Base-by-base conservation (phyloP, 495 filamentous ascomycete genomes). In the Podospora sp. region DNA sequence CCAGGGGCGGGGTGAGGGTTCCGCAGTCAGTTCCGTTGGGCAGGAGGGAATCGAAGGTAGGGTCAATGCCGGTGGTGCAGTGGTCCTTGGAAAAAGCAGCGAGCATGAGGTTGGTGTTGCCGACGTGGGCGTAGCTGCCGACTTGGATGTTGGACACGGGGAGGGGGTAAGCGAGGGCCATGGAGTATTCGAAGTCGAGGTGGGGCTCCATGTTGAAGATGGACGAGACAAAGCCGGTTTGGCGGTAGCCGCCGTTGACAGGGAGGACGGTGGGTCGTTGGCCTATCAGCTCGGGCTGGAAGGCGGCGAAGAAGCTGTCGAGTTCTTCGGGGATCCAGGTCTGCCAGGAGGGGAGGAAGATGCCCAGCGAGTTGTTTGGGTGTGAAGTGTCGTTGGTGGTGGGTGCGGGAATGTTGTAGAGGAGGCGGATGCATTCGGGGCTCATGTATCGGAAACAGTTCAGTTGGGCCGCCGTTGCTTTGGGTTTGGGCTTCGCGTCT, bases 91-190 rank as follows among this genome's bases (percentile, higher is more conserved):
- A 21, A 22, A 57, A n/a, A 8, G 53, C 53, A 2, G 53, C 53
- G 8, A 57, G 21, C 53, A 57, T 57, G 21, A 14, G n/a, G n/a
- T n/a, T n/a, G n/a, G n/a, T n/a, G n/a, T n/a, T 57, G 24, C 53
- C 53, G 11, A 18, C 0, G 11, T 57, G 8, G n/a, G n/a, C n/a
- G n/a, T n/a, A n/a, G n/a, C n/a, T n/a, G 53, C 53, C 25, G 53
- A 57, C 53, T 22, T 57, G 53, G 53, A 57, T 57, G 53, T 57
- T 57, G 5, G 25, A 26, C 11, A 26, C 20, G 53, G 53, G 21
- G 0, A 57, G 20, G 0, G 53, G 53, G 22, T 57, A 22, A 0
- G 22, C 18, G 6, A 57, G 53, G 18, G 21, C 22, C 53, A 57
- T 57, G 53, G 53, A 21, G 22, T 57, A 57, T 11, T 57, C 53